These are phyloP conservation scores for Euphorbia lathyris DNA, from an alignment of 345 rosid species.

Conservation along the genomic window DNA sequence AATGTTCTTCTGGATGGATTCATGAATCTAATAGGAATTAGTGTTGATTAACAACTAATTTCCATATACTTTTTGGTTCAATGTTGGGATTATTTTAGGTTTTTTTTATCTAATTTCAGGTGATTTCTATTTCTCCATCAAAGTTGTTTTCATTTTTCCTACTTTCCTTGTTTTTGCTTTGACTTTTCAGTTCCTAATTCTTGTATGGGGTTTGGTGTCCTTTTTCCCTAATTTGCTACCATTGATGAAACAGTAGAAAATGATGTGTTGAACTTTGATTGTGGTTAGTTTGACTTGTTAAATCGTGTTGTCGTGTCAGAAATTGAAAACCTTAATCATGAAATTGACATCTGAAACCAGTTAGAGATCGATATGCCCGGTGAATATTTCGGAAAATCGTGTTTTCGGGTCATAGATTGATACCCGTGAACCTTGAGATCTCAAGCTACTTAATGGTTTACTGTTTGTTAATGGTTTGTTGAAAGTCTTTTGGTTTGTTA, in stretches of 20 bases:
- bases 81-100: background rate
- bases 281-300: too few relatives aligned
- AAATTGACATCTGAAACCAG: too few relatives aligned
- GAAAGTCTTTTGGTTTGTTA: background rate
- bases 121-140: background rate
- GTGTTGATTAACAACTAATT: background rate
- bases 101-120: background rate
- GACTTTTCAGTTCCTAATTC: background rate
- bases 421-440: too few relatives aligned
- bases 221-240: background rate
- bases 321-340: too few relatives aligned
- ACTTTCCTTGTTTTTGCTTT: background rate
- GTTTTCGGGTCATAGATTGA: too few relatives aligned
- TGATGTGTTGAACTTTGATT: background rate
- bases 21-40: background rate
- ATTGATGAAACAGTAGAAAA: conserved; percentile 2
- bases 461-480: background rate
- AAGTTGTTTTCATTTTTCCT: background rate
- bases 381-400: too few relatives aligned
- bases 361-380: too few relatives aligned
- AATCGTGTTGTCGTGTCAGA: too few relatives aligned
- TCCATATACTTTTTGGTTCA: conserved; percentile 1
- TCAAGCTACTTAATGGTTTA: too few relatives aligned
- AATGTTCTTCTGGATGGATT: background rate
- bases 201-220: background rate